A percentile compares a stretch with the other conserved stretches of the same genome.
These are phyloP conservation scores for Rosa chinensis DNA, from an alignment of 306 rosid genomes.

Conservation along the genomic window DNA sequence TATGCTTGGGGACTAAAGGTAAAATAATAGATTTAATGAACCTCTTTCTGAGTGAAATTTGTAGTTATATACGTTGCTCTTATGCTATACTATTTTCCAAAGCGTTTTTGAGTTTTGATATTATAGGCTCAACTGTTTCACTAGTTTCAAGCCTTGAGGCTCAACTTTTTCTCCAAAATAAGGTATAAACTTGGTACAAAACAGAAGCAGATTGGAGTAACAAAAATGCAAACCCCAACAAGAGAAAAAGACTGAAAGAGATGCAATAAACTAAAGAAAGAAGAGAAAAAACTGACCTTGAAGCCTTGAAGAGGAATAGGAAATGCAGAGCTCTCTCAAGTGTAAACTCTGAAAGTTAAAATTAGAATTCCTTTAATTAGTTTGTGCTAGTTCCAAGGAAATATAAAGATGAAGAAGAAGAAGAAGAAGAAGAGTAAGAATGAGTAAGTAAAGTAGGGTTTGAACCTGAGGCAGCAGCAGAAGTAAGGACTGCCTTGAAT, in stretches of 20 bases:
- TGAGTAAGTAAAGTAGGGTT: not conserved
- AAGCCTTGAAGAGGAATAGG: not conserved
- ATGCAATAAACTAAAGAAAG: not conserved
- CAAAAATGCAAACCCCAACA: not conserved
- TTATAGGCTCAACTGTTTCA: not conserved
- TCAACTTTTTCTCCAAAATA: not conserved
- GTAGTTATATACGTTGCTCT: not conserved
- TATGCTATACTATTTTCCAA: not conserved
- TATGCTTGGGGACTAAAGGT: not conserved
- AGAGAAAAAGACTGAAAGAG: not conserved
- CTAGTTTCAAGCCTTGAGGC: not conserved
- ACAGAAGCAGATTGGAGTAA: not conserved
- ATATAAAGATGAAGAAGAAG: not conserved
- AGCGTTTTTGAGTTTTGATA: not conserved
- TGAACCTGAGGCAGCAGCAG: not conserved
- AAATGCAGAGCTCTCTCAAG: not conserved
- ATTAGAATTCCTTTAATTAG: not conserved
- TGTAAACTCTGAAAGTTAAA: not conserved
- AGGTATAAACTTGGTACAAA: not conserved
- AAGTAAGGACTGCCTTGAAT: not conserved
- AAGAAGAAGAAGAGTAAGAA: not conserved
- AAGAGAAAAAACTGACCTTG: not conserved
- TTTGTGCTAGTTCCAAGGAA: not conserved
- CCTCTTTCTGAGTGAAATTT: not conserved
- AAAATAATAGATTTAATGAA: not conserved